Evolutionary conservation across 805 yeast species (phyloP).

Genomic region (Candida corydali): DNA sequence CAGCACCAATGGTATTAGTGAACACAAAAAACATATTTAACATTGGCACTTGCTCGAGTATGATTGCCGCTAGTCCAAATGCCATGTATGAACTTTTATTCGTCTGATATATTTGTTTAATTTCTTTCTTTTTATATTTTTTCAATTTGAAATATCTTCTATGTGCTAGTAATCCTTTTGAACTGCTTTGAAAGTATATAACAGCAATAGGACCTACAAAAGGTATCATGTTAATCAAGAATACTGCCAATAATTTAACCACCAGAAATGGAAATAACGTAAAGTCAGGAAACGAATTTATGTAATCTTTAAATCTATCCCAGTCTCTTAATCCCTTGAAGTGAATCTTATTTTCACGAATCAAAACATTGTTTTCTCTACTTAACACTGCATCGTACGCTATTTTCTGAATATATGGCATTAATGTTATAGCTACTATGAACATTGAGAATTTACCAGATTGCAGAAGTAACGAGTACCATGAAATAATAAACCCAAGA

Average conservation of each 20-base stretch:
- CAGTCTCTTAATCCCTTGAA: slow-evolving; percentile 11
- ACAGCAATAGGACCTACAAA: slow-evolving; percentile 55
- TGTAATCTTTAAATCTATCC: slow-evolving; percentile 22
- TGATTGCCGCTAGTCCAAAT: slow-evolving; percentile 50
- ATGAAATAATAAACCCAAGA: slow-evolving; percentile 43
- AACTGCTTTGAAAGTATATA: slow-evolving; percentile 48
- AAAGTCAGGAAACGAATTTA: slow-evolving; percentile 31
- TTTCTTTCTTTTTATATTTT: slow-evolving; percentile 43
- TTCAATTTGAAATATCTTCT: slow-evolving; percentile 54
- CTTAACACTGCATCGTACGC: slow-evolving; percentile 47
- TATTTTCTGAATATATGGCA: slow-evolving; percentile 44
- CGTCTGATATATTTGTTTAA: slow-evolving; percentile 29
- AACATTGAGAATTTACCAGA: slow-evolving; percentile 38
- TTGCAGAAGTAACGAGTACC: slow-evolving; percentile 41
- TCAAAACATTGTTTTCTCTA: slow-evolving; percentile 40
- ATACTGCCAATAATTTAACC: slow-evolving; percentile 27
- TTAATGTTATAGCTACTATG: slow-evolving; percentile 37
- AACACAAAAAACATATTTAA: slow-evolving; percentile 50
- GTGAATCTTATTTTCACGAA: slow-evolving; percentile 33
- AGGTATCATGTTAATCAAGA: slow-evolving; percentile 49
- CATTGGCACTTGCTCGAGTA: slow-evolving; percentile 53
- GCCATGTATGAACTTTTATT: slow-evolving; percentile 41
- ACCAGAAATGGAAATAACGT: slow-evolving; percentile 41
- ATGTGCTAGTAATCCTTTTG: slow-evolving; percentile 50
- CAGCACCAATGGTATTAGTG: slow-evolving; percentile 60